Evolutionary conservation across 352 stramenopile species (phyloP), one percentile per base, ranked within the genome.

Genomic region (Globisporangium orthogonon): DNA sequence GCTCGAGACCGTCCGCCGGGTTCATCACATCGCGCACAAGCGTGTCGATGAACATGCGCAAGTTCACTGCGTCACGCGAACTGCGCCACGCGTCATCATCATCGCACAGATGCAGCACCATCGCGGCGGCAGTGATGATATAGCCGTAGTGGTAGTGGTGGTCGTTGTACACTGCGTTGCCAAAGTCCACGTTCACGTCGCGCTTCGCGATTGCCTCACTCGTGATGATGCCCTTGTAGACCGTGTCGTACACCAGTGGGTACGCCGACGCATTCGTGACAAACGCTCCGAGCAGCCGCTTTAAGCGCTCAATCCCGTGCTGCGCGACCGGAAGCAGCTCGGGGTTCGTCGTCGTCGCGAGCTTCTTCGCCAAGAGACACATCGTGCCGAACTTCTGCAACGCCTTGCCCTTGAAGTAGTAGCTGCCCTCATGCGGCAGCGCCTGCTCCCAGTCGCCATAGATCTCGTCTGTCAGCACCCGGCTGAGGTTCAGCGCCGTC

Each of bases 391-490:
- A 89, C 65, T 91, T 91, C 52, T 93, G 83, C 23, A 90, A 55
- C 11, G 73, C 56, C 43, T 93, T 93, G 46, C 83, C 81, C 56
- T 89, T 91, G 60, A 93, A 93, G 69, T 93, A 93, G 63, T 93
- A 93, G 59, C 78, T 89, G 29, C 74, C 81, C 63, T 88, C 73
- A 29, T 68, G 63, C 7, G 77, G 78, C 43, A 91, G 54, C 7
- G 69, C 52, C 44, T 56, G 49, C 15, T 67, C 60, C 83, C 83
- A 94, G 35, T 87, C 66, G n/a, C 67, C 71, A 28, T 90, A 40
- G 53, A 91, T 88, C 66, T 91, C 78, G 35, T 88, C 70, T 0
- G 56, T 57, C 2, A 91, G 62, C 2, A 89, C 60, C 5, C 66
- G 64, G 35, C 61, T 78, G 14, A 87, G 62, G 29, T 72, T 64